Evolutionary conservation across 2,329 filamentous ascomycete species (phyloP).

Genomic region (Pyricularia sp.): DNA sequence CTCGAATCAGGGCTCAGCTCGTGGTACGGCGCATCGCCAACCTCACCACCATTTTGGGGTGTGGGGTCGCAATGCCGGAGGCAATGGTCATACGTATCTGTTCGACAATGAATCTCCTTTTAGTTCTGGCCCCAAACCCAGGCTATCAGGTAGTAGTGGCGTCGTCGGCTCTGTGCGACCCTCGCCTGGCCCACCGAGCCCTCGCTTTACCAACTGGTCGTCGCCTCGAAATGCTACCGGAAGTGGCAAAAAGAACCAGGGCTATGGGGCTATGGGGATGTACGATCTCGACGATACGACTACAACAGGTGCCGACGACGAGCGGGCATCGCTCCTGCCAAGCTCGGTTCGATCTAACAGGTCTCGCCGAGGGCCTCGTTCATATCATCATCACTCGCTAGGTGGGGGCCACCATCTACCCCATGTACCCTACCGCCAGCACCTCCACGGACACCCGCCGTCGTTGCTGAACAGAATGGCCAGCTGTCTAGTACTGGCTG

Average conservation of each 20-base stretch:
- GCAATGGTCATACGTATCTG: constrained; percentile 57
- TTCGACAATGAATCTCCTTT: constrained; percentile 76
- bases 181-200: constrained; percentile 61
- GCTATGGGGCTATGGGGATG: not conserved
- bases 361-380: constrained; percentile 26
- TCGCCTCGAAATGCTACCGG: constrained; percentile 12
- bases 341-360: constrained; percentile 47
- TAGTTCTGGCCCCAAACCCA: constrained; percentile 8
- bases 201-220: constrained; percentile 33
- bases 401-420: not conserved
- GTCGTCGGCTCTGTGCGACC: constrained; percentile 34
- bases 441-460: constrained; percentile 26
- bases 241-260: constrained; percentile 8
- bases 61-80: constrained; percentile 58
- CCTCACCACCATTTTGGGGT: constrained; percentile 67
- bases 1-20: constrained; percentile 42
- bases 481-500: constrained; percentile 76
- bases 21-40: constrained; percentile 57
- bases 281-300: constrained; percentile 73
- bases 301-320: constrained; percentile 65
- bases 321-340: constrained; percentile 71
- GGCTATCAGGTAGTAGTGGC: constrained; percentile 38
- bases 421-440: constrained; percentile 52
- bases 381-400: constrained; percentile 1
- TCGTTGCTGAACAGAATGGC: constrained; percentile 65